These are phyloP conservation scores for Carex arenaria DNA, from an alignment of 202 grass and related monocot species.

Conservation along the genomic window DNA sequence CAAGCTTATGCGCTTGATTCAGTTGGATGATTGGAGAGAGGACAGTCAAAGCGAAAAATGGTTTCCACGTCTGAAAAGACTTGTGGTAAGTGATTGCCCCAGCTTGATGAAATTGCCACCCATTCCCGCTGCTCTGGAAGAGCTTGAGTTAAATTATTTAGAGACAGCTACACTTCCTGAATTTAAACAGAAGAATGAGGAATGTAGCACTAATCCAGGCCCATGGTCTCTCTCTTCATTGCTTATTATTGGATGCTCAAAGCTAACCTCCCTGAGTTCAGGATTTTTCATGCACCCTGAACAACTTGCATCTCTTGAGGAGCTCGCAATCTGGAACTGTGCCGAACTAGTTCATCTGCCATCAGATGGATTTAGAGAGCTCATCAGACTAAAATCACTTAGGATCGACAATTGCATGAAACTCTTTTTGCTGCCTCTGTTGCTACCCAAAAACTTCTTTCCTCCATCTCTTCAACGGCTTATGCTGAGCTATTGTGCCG, in stretches of 20 bases:
- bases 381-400: neutral
- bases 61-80: slow-evolving; percentile 7
- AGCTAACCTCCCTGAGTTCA: neutral
- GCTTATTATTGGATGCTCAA: slow-evolving; percentile 2
- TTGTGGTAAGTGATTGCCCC: neutral
- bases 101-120: slow-evolving; percentile 16
- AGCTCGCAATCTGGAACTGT: slow-evolving; percentile 16
- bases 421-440: slow-evolving; percentile 1
- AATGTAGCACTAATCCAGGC: neutral
- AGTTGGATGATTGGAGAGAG: slow-evolving; percentile 12
- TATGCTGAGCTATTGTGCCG: slow-evolving; percentile 5
- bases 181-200: neutral
- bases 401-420: neutral
- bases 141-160: neutral
- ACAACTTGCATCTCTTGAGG: slow-evolving; percentile 16
- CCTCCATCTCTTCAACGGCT: slow-evolving; percentile 12
- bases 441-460: slow-evolving; percentile 6
- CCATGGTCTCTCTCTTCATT: slow-evolving; percentile 5
- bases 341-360: slow-evolving; percentile 7
- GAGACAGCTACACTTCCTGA: neutral
- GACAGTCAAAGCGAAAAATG: neutral
- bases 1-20: neutral
- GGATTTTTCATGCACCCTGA: slow-evolving; percentile 3
- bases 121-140: neutral
- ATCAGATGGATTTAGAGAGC: slow-evolving; percentile 6